Evolutionary conservation across 495 filamentous ascomycete species (phyloP), one percentile per base, ranked within the genome.

Genomic region (Mytilinidion resinicola): DNA sequence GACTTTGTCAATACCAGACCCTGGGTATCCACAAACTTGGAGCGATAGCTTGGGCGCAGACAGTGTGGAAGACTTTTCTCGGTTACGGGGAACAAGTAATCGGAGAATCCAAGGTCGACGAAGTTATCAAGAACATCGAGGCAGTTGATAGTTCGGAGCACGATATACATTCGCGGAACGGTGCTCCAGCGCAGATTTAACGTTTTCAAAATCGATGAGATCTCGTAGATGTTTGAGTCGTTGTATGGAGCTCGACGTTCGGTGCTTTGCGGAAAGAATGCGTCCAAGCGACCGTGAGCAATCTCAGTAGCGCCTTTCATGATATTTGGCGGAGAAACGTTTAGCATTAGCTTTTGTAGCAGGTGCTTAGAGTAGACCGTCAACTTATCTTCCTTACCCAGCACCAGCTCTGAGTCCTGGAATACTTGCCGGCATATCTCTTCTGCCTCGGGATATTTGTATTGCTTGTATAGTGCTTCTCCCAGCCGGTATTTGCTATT

Each of bases 1-100:
- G 59, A 56, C 35, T 62, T 54, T 9, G 62, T 62, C 15, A 62
- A 36, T 12, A 65, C 59, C 4, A 57, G 10, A 25, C 4, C 9
- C 34, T 64, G 62, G 30, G 35, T 38, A n/a, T 39, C 15, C 10
- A 51, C 39, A 14, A 64, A 38, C 9, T 17, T 12, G 9, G 56
- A 20, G 12, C 19, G 19, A 10, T 49, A 5, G 2, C 19, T 20
- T n/a, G 53, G 41, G 7, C 9, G 14, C 0, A 59, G 48, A 33
- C 15, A 19, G n/a, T 15, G 10, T 9, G 56, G 56, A 8, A 59
- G 34, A 52, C 17, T 35, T 19, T n/a, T 11, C n/a, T 15, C 11
- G 21, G 56, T 55, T 17, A 59, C 35, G 5, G 56, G 56, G 21
- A 59, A 54, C 49, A 51, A 54, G 20, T 55, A 55, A 36, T 59